Evolutionary conservation across 352 stramenopile genomes (phyloP), one percentile per base, ranked within the genome.

Genomic region (Phytophthora pini): DNA sequence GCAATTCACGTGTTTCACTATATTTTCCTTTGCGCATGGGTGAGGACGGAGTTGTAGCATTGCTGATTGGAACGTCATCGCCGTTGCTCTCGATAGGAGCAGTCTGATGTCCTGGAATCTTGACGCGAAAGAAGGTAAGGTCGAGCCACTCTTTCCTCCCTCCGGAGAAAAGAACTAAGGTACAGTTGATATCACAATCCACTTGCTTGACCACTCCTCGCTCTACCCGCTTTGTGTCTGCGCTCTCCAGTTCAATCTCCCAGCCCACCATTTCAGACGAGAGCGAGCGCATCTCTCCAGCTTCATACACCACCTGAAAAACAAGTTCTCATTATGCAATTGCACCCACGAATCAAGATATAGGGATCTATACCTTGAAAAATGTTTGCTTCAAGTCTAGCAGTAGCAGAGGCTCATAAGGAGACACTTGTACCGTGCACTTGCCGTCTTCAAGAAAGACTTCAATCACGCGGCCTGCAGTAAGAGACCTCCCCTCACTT

Each of bases 101-200:
- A 7, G n/a, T 43, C 11, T 15, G 38, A 34, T 69, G 49, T 0
- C 61, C 65, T 0, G 75, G 31, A 29, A 85, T 55, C 52, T 82
- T 88, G 44, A 84, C 79, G 11, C 56, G 50, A 17, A 74, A 73
- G 17, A 87, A 68, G 6, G 65, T 79, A 4, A 89, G 44, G 44
- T 89, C 79, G 11, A 80, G 61, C 80, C 80, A 87, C 17, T 43
- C 38, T n/a, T 43, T 43, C 38, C 38, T 50, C 86, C 76, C 78
- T 27, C 68, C 70, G 9, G 62, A 56, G 32, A 88, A 89, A 9
- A 64, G 56, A 5, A 89, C 52, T 15, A 88, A 66, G 12, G 74
- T 76, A 46, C 80, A 88, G 51, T 89, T 89, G 41, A 89, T 77
- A 15, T 79, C 72, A 2, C 47, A 49, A 43, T 89, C 76, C 12